A percentile compares a stretch with the other conserved stretches of the same genome.
phyloP scores from a whole-genome alignment of 257 asterid genomes.

The Thymus mandschuricus region DNA sequence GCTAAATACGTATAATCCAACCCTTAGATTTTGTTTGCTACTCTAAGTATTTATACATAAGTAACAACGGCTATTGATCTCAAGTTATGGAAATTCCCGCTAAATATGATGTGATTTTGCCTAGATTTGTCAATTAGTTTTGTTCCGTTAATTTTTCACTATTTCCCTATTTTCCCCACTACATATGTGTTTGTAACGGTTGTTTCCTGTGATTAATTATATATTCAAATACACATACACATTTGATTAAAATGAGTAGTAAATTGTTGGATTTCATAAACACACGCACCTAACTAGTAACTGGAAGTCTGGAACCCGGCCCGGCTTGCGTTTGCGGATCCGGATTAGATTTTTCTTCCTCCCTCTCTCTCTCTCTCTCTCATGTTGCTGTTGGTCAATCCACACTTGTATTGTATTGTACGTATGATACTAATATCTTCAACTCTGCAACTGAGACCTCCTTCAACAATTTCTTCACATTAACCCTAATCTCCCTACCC shows the following conservation, averaged over 20 bases:
- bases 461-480: background rate
- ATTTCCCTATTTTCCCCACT: no score
- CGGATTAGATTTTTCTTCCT: no score
- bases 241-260: no score
- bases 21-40: background rate
- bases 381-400: slow-evolving; percentile 24
- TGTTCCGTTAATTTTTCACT: no score
- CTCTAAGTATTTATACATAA: background rate
- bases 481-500: slow-evolving; percentile 24
- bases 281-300: background rate
- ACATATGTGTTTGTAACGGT: no score
- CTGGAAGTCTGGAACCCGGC: slow-evolving; percentile 10
- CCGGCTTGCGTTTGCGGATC: slow-evolving; percentile 12
- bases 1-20: slow-evolving; percentile 7
- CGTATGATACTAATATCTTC: slow-evolving; percentile 31
- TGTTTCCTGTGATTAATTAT: no score
- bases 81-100: background rate
- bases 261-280: no score
- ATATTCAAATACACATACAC: no score
- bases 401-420: slow-evolving; percentile 27
- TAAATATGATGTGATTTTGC: no score
- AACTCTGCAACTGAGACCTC: slow-evolving; percentile 25
- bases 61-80: slow-evolving; percentile 13
- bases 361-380: background rate
- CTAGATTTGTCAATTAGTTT: no score